Evolutionary conservation across 139 green algal species (phyloP), one percentile per base, ranked within the genome.

Genomic region (Chlorella sorokiniana): DNA sequence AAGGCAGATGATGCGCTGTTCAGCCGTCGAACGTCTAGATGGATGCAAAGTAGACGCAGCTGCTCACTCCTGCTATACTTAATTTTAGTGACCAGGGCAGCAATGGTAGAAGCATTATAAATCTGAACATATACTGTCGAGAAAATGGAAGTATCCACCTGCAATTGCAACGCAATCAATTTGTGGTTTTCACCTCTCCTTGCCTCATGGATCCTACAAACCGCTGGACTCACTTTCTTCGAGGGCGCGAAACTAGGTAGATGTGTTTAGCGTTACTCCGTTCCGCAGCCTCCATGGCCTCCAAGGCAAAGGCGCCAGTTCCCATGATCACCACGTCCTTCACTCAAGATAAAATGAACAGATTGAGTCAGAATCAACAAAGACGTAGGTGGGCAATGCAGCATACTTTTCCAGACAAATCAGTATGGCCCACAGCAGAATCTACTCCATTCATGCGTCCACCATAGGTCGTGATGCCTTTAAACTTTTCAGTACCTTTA

Each of bases 91-190:
- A 41, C 62, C 83, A 76, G 25, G 83, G 83, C 64, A 87, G 18
- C 16, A 87, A 45, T 9, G 83, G 75, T 38, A 18, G 22, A 51
- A 70, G 65, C 6, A 76, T 45, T 51, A 87, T 61, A 6, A 27
- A 35, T 29, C 61, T 51, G n/a, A 87, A 67, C 29, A 48, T 74
- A 38, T 81, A 87, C 76, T 87, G 83, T 48, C 79, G 35, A 29
- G 83, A 83, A 33, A 80, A 87, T 7, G 83, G 83, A 23, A 87
- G 45, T 35, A 87, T 80, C 64, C 77, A 83, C 56, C 83, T 83
- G 31, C 33, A 45, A 44, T 9, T 59, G 48, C 16, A 59, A 59
- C 48, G 22, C 65, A 11, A 59, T 16, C 11, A 59, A 1, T 1
- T 22, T 29, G 16, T 16, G 11, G 29, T 20, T 11, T 69, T 20